These are phyloP conservation scores for Petunia hybrid DNA, from an alignment of 305 asterid genomes.

Conservation along the genomic window DNA sequence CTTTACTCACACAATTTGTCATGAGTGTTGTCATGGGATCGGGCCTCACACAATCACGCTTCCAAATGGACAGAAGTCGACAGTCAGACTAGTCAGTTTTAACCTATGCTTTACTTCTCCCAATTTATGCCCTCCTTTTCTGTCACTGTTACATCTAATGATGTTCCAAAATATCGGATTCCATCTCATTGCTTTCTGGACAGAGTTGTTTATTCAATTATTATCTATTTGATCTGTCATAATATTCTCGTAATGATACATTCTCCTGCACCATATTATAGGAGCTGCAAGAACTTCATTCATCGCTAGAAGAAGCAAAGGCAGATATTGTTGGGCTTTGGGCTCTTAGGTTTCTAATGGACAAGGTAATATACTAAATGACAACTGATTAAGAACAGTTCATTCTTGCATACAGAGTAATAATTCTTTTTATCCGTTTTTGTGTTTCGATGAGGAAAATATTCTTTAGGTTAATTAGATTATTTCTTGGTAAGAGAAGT, in stretches of 20 bases:
- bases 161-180: background rate
- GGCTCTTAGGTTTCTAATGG: conserved; percentile 87
- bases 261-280: conserved; percentile 41
- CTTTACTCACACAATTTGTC: conserved; percentile 95
- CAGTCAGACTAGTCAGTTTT: conserved; percentile 85
- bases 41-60: conserved; percentile 95
- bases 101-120: conserved; percentile 25
- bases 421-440: background rate
- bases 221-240: background rate
- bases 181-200: conserved; percentile 18
- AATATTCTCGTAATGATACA: background rate
- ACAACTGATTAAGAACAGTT: background rate
- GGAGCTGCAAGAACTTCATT: conserved; percentile 98
- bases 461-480: background rate
- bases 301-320: conserved; percentile 96
- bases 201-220: background rate
- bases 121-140: background rate
- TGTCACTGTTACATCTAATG: background rate
- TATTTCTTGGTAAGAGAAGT: conserved; percentile 3
- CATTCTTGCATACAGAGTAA: conserved; percentile 35
- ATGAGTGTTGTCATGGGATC: conserved; percentile 97
- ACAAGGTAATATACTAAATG: conserved; percentile 53
- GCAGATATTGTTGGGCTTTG: conserved; percentile 99
- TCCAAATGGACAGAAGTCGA: conserved; percentile 77
- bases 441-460: background rate